A percentile compares a stretch with the other conserved stretches of the same genome.
phyloP scores from a whole-genome alignment of 495 filamentous ascomycete genomes.

The Terfezia claveryi region DNA sequence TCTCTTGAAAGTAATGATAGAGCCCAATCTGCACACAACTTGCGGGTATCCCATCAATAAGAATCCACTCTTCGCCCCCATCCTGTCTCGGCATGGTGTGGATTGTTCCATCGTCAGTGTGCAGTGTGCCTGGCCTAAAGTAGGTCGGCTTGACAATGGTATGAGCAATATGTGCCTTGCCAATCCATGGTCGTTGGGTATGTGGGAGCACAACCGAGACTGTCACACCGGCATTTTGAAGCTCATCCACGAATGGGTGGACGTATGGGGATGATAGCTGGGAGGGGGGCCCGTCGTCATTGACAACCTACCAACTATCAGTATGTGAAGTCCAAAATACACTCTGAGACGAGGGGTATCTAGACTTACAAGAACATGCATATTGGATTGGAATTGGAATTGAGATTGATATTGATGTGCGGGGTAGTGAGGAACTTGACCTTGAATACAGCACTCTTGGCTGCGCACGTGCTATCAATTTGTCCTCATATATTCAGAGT shows the following conservation, averaged over 20 bases:
- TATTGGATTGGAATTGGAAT: too few species aligned
- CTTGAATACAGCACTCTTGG: too few species aligned
- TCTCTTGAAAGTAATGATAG: conserved; percentile 63
- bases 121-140: conserved; percentile 48
- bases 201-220: conserved; percentile 83
- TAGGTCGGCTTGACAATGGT: conserved; percentile 43
- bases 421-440: too few species aligned
- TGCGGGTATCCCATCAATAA: conserved; percentile 74
- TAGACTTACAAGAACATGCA: too few species aligned
- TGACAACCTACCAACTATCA: conserved; percentile 35
- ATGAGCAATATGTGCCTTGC: conserved; percentile 88
- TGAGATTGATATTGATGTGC: too few species aligned
- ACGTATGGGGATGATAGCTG: conserved; percentile 81
- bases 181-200: conserved; percentile 89
- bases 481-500: too few species aligned
- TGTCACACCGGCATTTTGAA: conserved; percentile 55
- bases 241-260: conserved; percentile 56
- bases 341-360: too few species aligned
- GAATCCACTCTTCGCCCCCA: conserved; percentile 59
- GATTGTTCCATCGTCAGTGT: conserved; percentile 24
- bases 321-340: too few species aligned
- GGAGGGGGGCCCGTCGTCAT: conserved; percentile 92
- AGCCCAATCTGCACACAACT: conserved; percentile 78
- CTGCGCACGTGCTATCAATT: too few species aligned
- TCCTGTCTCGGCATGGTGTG: conserved; percentile 25